Evolutionary conservation across 192 early-diverging fungal species (phyloP), one percentile per base, ranked within the genome.

Genomic region (Bifiguratus adelaidae): DNA sequence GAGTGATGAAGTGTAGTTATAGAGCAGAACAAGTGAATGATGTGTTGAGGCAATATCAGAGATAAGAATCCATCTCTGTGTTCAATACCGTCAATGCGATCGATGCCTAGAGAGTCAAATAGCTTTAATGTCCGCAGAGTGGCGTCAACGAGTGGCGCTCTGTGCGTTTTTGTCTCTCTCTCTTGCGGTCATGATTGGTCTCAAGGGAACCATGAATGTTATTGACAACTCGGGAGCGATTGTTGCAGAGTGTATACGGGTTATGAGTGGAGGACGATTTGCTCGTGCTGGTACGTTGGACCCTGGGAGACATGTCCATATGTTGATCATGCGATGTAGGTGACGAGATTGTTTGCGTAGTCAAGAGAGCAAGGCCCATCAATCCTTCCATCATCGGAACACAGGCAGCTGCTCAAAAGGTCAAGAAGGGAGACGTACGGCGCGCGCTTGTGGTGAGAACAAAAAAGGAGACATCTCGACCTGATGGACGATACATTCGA

Each of bases 141-240:
- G n/a, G n/a, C n/a, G n/a, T n/a, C n/a, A n/a, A n/a, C n/a, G n/a
- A n/a, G n/a, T n/a, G n/a, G n/a, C n/a, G n/a, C n/a, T n/a, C n/a
- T n/a, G n/a, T n/a, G n/a, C n/a, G n/a, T n/a, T n/a, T n/a, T n/a
- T n/a, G n/a, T n/a, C n/a, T n/a, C n/a, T n/a, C n/a, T n/a, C n/a
- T n/a, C 32, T 15, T 34, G 32, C 32, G 15, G 56, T 21, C n/a
- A 86, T 88, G 87, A 83, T 90, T 56, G 77, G 81, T 60, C 65
- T 88, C 36, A 86, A 89, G 52, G 77, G 77, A n/a, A 69, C 77
- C 48, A 64, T 89, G 44, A 85, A 89, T 62, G 91, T 94, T 41
- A 96, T 98, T 63, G 95, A 98, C 78, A 98, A 98, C 75, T 89
- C 89, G 24, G 92, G 95, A 6, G 94, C 91, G 15, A 61, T 89